These are phyloP conservation scores for Colletotrichum tanaceti DNA, from an alignment of 2,329 filamentous ascomycete species.

Conservation along the genomic window DNA sequence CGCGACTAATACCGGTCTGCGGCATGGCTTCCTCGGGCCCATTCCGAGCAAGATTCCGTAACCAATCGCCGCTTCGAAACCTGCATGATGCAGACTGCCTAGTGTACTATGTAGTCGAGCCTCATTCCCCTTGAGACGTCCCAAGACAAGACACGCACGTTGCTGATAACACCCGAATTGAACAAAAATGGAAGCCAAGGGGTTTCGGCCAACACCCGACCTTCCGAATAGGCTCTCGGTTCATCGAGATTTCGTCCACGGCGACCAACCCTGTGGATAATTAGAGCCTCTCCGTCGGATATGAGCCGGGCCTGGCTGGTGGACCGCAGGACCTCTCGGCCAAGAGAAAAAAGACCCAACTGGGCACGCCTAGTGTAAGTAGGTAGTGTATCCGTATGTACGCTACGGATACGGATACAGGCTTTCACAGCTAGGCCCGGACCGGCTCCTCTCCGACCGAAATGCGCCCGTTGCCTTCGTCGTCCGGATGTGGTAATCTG, in stretches of 20 bases:
- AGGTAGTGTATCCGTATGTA: too few relatives aligned
- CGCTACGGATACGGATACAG: too few relatives aligned
- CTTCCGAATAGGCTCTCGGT: slow-evolving; percentile 10
- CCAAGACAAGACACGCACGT: slow-evolving; percentile 9
- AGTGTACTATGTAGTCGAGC: too few relatives aligned
- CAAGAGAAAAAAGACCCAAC: not conserved
- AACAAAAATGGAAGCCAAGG: not conserved
- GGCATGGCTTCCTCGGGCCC: not conserved
- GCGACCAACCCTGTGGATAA: slow-evolving; percentile 2
- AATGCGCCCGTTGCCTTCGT: not conserved
- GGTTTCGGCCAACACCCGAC: slow-evolving; percentile 28
- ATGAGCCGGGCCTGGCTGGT: slow-evolving; percentile 2
- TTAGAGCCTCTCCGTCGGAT: slow-evolving; percentile 2
- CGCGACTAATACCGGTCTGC: slow-evolving; percentile 4
- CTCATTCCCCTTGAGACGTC: slow-evolving; percentile 3
- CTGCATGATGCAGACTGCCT: slow-evolving; percentile 1
- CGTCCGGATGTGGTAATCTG: not conserved
- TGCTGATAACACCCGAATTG: too few relatives aligned
- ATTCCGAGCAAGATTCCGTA: not conserved
- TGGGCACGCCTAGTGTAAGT: too few relatives aligned
- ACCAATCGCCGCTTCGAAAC: not conserved
- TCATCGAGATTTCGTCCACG: not conserved
- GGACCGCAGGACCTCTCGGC: not conserved
- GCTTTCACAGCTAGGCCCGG: not conserved
- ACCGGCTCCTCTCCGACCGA: slow-evolving; percentile 3